Conservation (phyloP, 495 filamentous ascomycete species). For the Penicillium soppii region DNA sequence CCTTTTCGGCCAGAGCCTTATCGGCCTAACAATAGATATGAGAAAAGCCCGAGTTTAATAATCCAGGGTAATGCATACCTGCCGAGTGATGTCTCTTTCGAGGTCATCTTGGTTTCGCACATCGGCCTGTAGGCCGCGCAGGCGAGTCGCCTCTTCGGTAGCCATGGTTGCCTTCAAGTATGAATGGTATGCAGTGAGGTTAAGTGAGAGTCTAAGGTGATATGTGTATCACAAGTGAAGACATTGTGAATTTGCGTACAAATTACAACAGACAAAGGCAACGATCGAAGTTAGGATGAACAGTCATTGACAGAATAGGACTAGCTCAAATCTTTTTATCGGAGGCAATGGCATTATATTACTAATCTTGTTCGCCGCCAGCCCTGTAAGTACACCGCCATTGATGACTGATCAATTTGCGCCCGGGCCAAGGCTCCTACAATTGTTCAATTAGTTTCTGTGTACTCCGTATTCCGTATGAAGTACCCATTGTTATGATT, state of each 20-base stretch:
- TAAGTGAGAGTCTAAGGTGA: slow-evolving; percentile 8
- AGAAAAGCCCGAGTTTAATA: neutral
- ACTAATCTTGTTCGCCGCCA: too few species aligned
- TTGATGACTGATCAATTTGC: too few species aligned
- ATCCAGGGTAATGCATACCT: slow-evolving; percentile 27
- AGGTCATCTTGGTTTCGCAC: slow-evolving; percentile 84
- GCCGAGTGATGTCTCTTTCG: slow-evolving; percentile 66
- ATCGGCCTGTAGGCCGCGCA: slow-evolving; percentile 66
- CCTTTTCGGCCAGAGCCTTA: slow-evolving; percentile 71
- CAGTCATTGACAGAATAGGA: neutral
- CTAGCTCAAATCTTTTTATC: too few species aligned
- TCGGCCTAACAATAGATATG: slow-evolving; percentile 58
- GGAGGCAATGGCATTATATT: slow-evolving; percentile 8
- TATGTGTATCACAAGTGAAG: neutral
- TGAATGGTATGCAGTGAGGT: neutral
- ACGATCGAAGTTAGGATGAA: neutral
- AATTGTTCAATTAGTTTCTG: too few species aligned
- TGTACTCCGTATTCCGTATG: too few species aligned
- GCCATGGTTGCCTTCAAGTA: slow-evolving; percentile 7
- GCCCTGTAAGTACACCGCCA: too few species aligned
- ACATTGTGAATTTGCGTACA: slow-evolving; percentile 9
- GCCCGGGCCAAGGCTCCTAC: neutral
- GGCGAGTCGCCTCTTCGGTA: slow-evolving; percentile 56
- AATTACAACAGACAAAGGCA: neutral
- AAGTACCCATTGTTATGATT: neutral